Conservation (phyloP, 768 basidiomycete species). For the Suillus hirtellus region DNA sequence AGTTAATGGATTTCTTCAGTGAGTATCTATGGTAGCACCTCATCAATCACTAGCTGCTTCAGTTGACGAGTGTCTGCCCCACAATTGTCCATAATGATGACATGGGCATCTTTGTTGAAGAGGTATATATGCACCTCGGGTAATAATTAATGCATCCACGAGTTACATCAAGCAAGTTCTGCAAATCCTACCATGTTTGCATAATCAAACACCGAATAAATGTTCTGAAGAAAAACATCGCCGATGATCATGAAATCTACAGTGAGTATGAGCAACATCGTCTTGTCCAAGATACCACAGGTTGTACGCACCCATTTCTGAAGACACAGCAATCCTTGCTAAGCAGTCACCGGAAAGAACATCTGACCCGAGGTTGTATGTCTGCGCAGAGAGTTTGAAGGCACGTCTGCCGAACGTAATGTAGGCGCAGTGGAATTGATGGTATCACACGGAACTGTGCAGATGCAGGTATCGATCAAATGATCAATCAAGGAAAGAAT, state of each 20-base stretch:
- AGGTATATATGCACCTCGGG: background rate
- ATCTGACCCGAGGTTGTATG: slow-evolving; percentile 41
- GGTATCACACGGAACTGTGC: slow-evolving; percentile 20
- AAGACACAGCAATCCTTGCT: slow-evolving; percentile 26
- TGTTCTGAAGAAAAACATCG: slow-evolving; percentile 28
- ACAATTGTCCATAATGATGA: no score
- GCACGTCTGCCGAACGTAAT: slow-evolving; percentile 36
- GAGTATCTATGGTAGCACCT: no score
- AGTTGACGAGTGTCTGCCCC: no score
- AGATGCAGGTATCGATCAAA: background rate
- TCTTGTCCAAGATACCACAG: background rate
- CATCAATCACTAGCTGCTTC: no score
- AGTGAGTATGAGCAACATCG: slow-evolving; percentile 1
- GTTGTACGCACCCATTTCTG: slow-evolving; percentile 13
- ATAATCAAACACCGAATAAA: slow-evolving; percentile 30
- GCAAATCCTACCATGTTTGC: slow-evolving; percentile 39
- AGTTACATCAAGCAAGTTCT: slow-evolving; percentile 12
- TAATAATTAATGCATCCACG: background rate
- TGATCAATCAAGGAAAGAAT: background rate
- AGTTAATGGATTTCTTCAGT: slow-evolving; percentile 45
- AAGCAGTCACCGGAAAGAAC: slow-evolving; percentile 28
- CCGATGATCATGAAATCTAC: slow-evolving; percentile 27
- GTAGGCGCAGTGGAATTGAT: slow-evolving; percentile 22
- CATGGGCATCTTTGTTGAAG: background rate
- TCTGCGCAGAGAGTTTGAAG: slow-evolving; percentile 32